phyloP scores from a whole-genome alignment of 2,329 filamentous ascomycete species.

The Cladorrhinum sp. region DNA sequence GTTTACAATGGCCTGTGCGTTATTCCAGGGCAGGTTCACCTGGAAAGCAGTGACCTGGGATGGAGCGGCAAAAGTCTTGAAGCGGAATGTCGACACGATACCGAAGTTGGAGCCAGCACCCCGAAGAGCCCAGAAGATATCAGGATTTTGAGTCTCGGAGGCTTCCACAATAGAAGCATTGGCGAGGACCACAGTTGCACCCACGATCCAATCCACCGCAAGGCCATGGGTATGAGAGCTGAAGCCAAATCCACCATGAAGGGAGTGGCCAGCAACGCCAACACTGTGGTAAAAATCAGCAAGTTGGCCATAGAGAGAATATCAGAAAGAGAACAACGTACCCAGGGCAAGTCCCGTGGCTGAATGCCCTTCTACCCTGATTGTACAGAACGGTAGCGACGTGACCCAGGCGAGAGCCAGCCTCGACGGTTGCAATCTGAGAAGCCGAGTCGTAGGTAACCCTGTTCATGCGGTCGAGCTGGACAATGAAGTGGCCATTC shows the following conservation, averaged over 20 bases:
- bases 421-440: conserved; percentile 45
- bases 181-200: conserved; percentile 38
- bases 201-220: conserved; percentile 36
- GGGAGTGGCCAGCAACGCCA: conserved; percentile 39
- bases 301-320: background rate
- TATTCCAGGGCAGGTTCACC: conserved; percentile 28
- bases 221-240: conserved; percentile 36
- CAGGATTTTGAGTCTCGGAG: conserved; percentile 35
- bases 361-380: conserved; percentile 40
- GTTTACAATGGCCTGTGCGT: conserved; percentile 20
- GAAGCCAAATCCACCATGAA: conserved; percentile 42
- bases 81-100: conserved; percentile 38
- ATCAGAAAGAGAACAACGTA: too few species aligned
- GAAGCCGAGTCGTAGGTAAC: conserved; percentile 40
- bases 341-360: conserved; percentile 52
- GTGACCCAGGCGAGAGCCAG: conserved; percentile 49
- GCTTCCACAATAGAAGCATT: conserved; percentile 33
- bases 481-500: conserved; percentile 48
- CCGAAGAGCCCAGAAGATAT: conserved; percentile 44
- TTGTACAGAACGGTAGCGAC: conserved; percentile 40
- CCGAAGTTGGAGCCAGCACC: conserved; percentile 43
- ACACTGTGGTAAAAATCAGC: conserved; percentile 30
- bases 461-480: conserved; percentile 43
- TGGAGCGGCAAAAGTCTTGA: conserved; percentile 40
- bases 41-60: conserved; percentile 31